Base-by-base conservation (phyloP, 2,329 filamentous ascomycete species). In the Fusarium scirpi region DNA sequence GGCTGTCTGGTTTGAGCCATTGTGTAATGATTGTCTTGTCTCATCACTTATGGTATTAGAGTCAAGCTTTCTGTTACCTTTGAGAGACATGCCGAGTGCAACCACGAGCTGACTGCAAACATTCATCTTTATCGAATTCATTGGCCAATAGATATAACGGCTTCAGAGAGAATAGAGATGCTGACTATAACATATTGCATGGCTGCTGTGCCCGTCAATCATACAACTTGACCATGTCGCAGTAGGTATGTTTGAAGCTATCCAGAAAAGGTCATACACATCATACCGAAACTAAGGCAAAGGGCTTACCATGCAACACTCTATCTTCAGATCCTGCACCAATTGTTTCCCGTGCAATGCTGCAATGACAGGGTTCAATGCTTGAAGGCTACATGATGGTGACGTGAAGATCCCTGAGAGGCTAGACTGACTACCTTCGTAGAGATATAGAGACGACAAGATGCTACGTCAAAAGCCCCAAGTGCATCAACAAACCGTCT, bases 341-440 rank as follows among this genome's bases (percentile, higher is more conserved):
- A 48, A 55, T 48, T 62, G 27, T 45, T 51, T 46, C 45, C 38
- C 30, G 30, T 59, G 46, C 40, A 54, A 47, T 54, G 29, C 63
- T 65, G 58, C 54, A 68, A 58, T 44, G 67, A 69, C 67, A 70
- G 68, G 68, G 68, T 71, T 65, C 58, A 40, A 58, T 54, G 44
- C 30, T 59, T 43, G 60, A 58, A 71, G 49, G 63, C 63, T 68
- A 70, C 63, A 64, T 67, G 38, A 60, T 56, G 60, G 58, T 51
- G 62, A 62, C 32, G 58, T 45, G 22, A 72, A 69, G 47, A 70
- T 72, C 57, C 56, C 58, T 72, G 66, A 64, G 25, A 55, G 49
- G 45, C 58, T 67, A 49, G 25, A 25, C 49, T 29, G 27, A 29
- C 27, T 29, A 29, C 25, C 25, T 27, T 9, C 27, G 10, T 43